Base-by-base conservation (phyloP, 2,329 filamentous ascomycete species). In the Curvularia spicifera region DNA sequence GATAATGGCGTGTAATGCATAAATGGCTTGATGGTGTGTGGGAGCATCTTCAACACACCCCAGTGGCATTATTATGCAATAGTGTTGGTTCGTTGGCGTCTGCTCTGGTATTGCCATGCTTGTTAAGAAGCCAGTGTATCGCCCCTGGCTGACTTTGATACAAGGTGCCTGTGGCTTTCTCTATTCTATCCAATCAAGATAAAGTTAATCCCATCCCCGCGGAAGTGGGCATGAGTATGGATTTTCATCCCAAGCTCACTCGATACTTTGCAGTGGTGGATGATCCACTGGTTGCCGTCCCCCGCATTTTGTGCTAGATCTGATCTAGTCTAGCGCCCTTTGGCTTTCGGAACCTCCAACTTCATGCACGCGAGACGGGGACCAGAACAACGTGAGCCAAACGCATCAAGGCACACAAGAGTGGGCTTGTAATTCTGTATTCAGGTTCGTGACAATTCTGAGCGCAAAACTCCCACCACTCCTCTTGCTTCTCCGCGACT, bases 381-480 rank as follows among this genome's bases (percentile, higher is more conserved):
- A 62, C 50, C 42, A 46, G 45, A 35, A 56, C 53, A 59, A 35
- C 52, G 53, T 45, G 35, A 54, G 47, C 42, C 53, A 39, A 33
- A 60, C 49, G 18, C 40, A 49, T 31, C 45, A 50, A 39, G 37
- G 20, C 57, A 48, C 43, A 35, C 50, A 49, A 13, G 20, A 29
- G 48, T 43, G 44, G 47, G 39, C 47, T 40, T 31, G 49, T 24
- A 33, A 57, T 20, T 53, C 26, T 37, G 42, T 39, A 51, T 49
- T 31, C 44, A 66, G 63, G 61, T 64, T 58, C 57, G 53, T 62
- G 65, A 44, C 54, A 53, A 39, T 43, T 56, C 40, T 59, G 64
- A 64, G 67, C 83, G 83, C 80, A 82, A 83, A 77, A 76, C 78
- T 71, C 78, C 78, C 22, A 22, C 20, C 81, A 81, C 80, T 83